A percentile compares a stretch with the other conserved stretches of the same genome.
Conservation (phyloP, 164 flowering plant genomes). For the Chimonanthus salicifolius region DNA sequence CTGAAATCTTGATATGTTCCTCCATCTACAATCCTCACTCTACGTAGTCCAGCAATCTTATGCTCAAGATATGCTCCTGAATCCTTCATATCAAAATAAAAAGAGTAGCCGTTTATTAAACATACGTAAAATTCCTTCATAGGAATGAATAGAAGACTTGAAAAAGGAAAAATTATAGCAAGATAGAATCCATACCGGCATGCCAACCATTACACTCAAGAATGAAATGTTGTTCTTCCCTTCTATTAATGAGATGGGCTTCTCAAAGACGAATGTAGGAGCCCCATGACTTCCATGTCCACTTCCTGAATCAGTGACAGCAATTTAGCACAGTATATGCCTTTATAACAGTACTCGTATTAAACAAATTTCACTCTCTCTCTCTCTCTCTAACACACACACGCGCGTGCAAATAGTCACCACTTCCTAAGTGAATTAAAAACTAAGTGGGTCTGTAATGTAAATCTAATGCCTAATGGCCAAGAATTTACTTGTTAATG, state of each 20-base stretch:
- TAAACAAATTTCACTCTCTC: no score
- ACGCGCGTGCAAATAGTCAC: no score
- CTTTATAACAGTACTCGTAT: neutral
- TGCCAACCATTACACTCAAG: slow-evolving; percentile 78
- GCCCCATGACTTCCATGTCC: slow-evolving; percentile 47
- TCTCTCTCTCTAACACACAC: no score
- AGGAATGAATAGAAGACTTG: neutral
- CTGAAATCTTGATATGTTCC: slow-evolving; percentile 19
- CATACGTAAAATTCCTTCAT: neutral
- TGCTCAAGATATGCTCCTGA: slow-evolving; percentile 55
- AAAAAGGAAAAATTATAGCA: neutral
- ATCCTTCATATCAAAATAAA: slow-evolving; percentile 33
- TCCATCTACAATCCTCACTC: slow-evolving; percentile 27
- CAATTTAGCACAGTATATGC: no score
- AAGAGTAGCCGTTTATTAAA: slow-evolving; percentile 6
- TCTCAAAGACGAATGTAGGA: slow-evolving; percentile 25
- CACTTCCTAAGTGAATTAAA: no score
- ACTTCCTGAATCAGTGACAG: slow-evolving; percentile 35
- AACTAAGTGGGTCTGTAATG: neutral
- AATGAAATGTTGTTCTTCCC: slow-evolving; percentile 64
- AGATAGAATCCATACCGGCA: slow-evolving; percentile 50
- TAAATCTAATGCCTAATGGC: neutral
- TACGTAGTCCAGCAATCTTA: slow-evolving; percentile 33
- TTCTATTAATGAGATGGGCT: slow-evolving; percentile 22
- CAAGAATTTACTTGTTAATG: no score